phyloP scores from a whole-genome alignment of 371 early-diverging fungal species.

The Coemansia sp. region DNA sequence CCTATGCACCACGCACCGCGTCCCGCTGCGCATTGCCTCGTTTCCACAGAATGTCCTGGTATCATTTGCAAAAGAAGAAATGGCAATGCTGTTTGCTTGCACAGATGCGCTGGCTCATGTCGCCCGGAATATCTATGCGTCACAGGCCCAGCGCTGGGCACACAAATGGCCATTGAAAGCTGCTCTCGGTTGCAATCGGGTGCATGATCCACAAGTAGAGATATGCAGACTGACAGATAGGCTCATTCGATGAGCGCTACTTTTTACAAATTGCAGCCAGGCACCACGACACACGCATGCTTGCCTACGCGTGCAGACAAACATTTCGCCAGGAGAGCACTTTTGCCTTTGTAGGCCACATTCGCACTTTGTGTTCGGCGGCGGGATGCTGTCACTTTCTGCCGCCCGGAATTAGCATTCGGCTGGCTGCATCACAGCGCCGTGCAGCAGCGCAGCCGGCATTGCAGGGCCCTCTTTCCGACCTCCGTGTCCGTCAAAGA shows the following conservation, averaged over 20 bases:
- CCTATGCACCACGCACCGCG: conserved; percentile 3
- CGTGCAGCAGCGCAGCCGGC: not conserved
- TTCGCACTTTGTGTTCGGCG: not conserved
- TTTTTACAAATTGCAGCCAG: not conserved
- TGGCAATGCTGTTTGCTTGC: too few relatives aligned
- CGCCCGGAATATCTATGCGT: not conserved
- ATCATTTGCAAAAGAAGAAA: not conserved
- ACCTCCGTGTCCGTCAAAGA: not conserved
- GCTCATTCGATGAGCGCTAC: too few relatives aligned
- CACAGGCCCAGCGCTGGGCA: not conserved
- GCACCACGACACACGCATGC: not conserved
- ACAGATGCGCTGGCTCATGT: too few relatives aligned
- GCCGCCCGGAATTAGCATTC: conserved; percentile 5
- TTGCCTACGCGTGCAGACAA: not conserved
- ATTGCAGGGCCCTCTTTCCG: not conserved
- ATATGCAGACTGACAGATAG: not conserved
- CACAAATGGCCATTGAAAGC: not conserved
- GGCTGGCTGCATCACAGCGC: conserved; percentile 1
- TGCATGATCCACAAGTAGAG: not conserved
- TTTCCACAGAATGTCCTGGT: not conserved
- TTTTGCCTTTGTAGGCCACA: not conserved
- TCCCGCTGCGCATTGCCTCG: conserved; percentile 1
- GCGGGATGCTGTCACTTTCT: not conserved
- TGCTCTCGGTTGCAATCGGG: not conserved
- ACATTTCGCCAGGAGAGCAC: not conserved